Percentiles rank a stretch among this genome's conserved stretches.
These are phyloP conservation scores for Fimicolochytrium jonesii DNA, from an alignment of 192 early-diverging fungal genomes.

Conservation along the genomic window DNA sequence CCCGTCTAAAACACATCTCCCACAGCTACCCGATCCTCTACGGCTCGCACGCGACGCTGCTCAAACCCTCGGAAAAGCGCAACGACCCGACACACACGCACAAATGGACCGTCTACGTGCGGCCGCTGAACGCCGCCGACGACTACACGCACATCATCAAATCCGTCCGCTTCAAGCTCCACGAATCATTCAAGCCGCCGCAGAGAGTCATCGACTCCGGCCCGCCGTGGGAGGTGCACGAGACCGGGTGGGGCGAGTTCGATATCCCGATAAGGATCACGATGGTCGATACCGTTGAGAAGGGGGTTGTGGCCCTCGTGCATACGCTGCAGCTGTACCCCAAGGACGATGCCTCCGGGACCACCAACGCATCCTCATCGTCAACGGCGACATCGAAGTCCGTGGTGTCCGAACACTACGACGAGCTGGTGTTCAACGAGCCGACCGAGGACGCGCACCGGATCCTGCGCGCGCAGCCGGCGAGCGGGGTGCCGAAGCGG, in stretches of 20 bases:
- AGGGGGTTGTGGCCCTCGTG: slow-evolving; percentile 68
- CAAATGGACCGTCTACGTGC: slow-evolving; percentile 89
- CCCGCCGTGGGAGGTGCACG: slow-evolving; percentile 88
- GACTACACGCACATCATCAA: slow-evolving; percentile 82
- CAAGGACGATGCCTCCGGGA: slow-evolving; percentile 59
- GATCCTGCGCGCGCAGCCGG: slow-evolving; percentile 48
- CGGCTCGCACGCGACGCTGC: slow-evolving; percentile 73
- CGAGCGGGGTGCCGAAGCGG: slow-evolving; percentile 31
- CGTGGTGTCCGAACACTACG: slow-evolving; percentile 72
- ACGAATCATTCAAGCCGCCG: slow-evolving; percentile 85
- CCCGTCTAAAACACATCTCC: background rate
- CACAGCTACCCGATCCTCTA: slow-evolving; percentile 69
- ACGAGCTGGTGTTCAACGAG: slow-evolving; percentile 85
- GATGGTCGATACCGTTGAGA: slow-evolving; percentile 70
- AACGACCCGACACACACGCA: slow-evolving; percentile 87
- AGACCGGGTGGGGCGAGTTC: slow-evolving; percentile 99
- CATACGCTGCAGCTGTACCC: slow-evolving; percentile 92
- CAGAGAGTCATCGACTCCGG: slow-evolving; percentile 66
- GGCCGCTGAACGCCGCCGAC: slow-evolving; percentile 78
- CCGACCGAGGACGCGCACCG: slow-evolving; percentile 72
- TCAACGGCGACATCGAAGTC: slow-evolving; percentile 51
- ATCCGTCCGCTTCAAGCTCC: slow-evolving; percentile 91
- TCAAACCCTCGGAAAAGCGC: slow-evolving; percentile 37
- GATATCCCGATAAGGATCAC: slow-evolving; percentile 91
- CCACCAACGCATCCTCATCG: background rate